These are phyloP conservation scores for Agastache rugosa DNA, from an alignment of 257 asterid species.

Conservation along the genomic window DNA sequence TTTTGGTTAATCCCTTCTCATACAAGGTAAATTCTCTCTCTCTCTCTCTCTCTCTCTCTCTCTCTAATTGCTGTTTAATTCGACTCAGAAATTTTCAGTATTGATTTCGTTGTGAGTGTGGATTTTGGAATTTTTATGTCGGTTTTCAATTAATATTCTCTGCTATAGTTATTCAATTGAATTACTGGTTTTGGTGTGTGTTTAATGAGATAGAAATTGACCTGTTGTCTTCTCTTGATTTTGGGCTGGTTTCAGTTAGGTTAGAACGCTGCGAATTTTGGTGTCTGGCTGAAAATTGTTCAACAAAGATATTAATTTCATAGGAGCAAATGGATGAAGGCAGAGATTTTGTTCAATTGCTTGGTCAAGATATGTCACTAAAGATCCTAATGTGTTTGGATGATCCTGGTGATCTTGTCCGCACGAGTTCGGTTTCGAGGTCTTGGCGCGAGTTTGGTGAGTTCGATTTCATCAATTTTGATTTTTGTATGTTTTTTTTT, in stretches of 20 bases:
- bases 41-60: not conserved
- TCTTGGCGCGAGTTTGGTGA: slow-evolving; percentile 78
- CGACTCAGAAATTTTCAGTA: not conserved
- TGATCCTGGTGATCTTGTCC: slow-evolving; percentile 74
- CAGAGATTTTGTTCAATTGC: slow-evolving; percentile 62
- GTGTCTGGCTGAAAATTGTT: slow-evolving; percentile 20
- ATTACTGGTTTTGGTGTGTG: not conserved
- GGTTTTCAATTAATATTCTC: not conserved
- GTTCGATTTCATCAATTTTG: slow-evolving; percentile 28
- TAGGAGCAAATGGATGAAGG: slow-evolving; percentile 45
- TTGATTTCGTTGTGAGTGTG: not conserved
- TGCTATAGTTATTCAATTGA: slow-evolving; percentile 1
- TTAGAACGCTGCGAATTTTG: slow-evolving; percentile 20
- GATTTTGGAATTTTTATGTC: not conserved
- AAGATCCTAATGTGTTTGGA: slow-evolving; percentile 64
- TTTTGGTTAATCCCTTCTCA: not conserved
- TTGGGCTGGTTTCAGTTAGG: slow-evolving; percentile 25
- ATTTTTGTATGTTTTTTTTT: not conserved
- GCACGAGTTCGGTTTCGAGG: slow-evolving; percentile 68
- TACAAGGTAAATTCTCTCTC: not conserved
- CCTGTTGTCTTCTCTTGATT: not conserved
- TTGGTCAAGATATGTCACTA: slow-evolving; percentile 62
- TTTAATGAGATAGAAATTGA: slow-evolving; percentile 9
- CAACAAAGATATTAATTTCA: not conserved
- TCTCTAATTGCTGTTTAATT: slow-evolving; percentile 8